Percentiles rank a stretch among this genome's conserved stretches.
Conservation (phyloP, 1,284 basidiomycete species). For the Heterobasidion parviporum region DNA sequence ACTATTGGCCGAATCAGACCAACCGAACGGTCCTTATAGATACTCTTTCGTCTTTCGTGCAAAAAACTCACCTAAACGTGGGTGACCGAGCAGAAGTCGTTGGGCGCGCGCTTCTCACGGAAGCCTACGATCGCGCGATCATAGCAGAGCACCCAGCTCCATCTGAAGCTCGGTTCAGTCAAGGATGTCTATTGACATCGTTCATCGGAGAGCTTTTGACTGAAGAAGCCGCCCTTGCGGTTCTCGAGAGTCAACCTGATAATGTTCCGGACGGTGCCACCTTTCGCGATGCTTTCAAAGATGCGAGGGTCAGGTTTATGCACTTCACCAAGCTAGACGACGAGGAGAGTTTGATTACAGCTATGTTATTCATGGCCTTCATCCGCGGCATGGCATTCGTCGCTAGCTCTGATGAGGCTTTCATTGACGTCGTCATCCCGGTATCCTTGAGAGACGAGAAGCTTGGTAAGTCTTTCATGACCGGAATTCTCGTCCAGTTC, state of each 20-base stretch:
- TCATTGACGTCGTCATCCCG: neutral
- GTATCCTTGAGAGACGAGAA: neutral
- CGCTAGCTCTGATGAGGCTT: neutral
- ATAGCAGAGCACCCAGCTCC: neutral
- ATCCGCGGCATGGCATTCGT: neutral
- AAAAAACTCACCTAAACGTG: neutral
- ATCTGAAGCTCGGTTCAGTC: neutral
- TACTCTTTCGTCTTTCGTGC: neutral
- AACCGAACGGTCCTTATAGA: neutral
- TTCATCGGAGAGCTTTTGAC: neutral
- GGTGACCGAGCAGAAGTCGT: neutral
- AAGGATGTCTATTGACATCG: neutral
- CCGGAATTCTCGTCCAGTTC: neutral
- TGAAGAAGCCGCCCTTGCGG: neutral
- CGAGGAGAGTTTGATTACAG: constrained; percentile 7
- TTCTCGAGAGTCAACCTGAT: neutral
- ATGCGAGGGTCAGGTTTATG: constrained; percentile 14
- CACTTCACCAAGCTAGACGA: constrained; percentile 15
- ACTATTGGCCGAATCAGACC: neutral
- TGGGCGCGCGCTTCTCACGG: neutral
- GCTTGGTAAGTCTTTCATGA: neutral
- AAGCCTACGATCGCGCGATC: neutral
- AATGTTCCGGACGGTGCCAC: constrained; percentile 3
- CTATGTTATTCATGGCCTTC: neutral
- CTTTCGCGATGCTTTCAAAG: constrained; percentile 11